phyloP scores from a whole-genome alignment of 2,329 filamentous ascomycete genomes.

The Monosporascus sp. region DNA sequence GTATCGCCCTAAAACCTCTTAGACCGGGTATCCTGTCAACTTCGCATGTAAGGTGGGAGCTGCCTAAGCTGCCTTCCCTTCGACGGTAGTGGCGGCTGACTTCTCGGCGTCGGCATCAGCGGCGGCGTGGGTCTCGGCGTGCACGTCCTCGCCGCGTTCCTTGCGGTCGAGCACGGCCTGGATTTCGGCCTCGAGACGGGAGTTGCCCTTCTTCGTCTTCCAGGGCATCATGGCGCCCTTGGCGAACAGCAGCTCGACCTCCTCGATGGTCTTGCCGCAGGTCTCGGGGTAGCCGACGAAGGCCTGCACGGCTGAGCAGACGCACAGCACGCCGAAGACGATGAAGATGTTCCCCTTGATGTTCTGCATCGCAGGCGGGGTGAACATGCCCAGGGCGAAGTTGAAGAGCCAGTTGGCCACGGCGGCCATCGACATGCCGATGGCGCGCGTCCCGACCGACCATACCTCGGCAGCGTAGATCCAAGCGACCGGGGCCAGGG shows the following conservation, averaged over 20 bases:
- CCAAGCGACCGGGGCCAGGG: slow-evolving; percentile 58
- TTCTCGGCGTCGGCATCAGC: slow-evolving; percentile 10
- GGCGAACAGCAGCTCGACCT: slow-evolving; percentile 30
- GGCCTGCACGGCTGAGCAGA: slow-evolving; percentile 27
- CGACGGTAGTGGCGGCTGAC: slow-evolving; percentile 4
- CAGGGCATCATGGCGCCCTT: slow-evolving; percentile 30
- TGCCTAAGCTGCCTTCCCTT: neutral
- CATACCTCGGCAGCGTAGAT: slow-evolving; percentile 62
- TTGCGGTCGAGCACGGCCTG: slow-evolving; percentile 22
- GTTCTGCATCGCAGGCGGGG: slow-evolving; percentile 52
- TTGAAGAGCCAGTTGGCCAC: slow-evolving; percentile 53
- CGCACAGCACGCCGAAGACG: slow-evolving; percentile 32
- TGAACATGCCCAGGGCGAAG: slow-evolving; percentile 54
- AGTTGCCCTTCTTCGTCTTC: slow-evolving; percentile 30
- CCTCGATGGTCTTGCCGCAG: slow-evolving; percentile 34
- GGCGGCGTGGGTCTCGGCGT: slow-evolving; percentile 8
- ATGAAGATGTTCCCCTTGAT: slow-evolving; percentile 48
- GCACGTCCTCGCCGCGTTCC: slow-evolving; percentile 12
- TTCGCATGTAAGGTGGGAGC: neutral
- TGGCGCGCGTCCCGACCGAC: slow-evolving; percentile 55
- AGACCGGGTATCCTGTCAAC: neutral
- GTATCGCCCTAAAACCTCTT: neutral
- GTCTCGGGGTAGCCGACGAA: slow-evolving; percentile 32
- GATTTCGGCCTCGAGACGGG: slow-evolving; percentile 23
- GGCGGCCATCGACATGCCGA: slow-evolving; percentile 52